A percentile compares a stretch with the other conserved stretches of the same genome.
Conservation (phyloP, 2,329 filamentous ascomycete species). For the Aspergillus tanneri region DNA sequence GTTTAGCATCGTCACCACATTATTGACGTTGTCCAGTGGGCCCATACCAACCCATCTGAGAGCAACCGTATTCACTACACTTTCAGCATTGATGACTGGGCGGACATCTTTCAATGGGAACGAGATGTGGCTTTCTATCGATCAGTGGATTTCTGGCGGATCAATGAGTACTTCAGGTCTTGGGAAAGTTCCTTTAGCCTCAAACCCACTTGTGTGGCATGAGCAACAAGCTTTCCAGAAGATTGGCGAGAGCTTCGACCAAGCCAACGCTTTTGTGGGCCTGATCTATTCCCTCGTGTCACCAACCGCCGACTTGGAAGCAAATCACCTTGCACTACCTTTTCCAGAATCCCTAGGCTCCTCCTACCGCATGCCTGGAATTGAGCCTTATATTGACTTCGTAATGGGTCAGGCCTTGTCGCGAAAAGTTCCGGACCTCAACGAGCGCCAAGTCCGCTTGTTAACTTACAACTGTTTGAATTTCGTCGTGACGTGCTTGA, state of each 20-base stretch:
- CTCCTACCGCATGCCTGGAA: conserved; percentile 74
- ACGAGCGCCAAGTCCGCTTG: conserved; percentile 67
- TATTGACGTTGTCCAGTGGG: conserved; percentile 77
- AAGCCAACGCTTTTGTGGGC: conserved; percentile 78
- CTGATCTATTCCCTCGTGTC: conserved; percentile 70
- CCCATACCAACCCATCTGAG: conserved; percentile 73
- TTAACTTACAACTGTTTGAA: conserved; percentile 78
- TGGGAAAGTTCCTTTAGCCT: conserved; percentile 45
- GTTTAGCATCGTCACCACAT: conserved; percentile 68
- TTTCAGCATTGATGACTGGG: conserved; percentile 71
- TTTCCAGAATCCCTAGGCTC: conserved; percentile 85
- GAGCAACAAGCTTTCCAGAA: conserved; percentile 68
- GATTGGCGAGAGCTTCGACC: conserved; percentile 76
- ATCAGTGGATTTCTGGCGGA: conserved; percentile 71
- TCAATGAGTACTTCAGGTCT: conserved; percentile 42
- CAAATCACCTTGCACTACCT: conserved; percentile 71
- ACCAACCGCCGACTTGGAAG: conserved; percentile 49
- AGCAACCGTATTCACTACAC: conserved; percentile 77
- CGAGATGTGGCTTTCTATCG: conserved; percentile 75
- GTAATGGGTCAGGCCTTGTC: conserved; percentile 76
- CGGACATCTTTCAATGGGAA: conserved; percentile 68
- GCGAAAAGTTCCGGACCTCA: conserved; percentile 64
- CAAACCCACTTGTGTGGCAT: conserved; percentile 43
- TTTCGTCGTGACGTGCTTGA: conserved; percentile 75
- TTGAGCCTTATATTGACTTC: conserved; percentile 92